Percentiles rank a stretch among this genome's conserved stretches.
phyloP scores from a whole-genome alignment of 2,329 filamentous ascomycete species.

The Colletotrichum eleusines region DNA sequence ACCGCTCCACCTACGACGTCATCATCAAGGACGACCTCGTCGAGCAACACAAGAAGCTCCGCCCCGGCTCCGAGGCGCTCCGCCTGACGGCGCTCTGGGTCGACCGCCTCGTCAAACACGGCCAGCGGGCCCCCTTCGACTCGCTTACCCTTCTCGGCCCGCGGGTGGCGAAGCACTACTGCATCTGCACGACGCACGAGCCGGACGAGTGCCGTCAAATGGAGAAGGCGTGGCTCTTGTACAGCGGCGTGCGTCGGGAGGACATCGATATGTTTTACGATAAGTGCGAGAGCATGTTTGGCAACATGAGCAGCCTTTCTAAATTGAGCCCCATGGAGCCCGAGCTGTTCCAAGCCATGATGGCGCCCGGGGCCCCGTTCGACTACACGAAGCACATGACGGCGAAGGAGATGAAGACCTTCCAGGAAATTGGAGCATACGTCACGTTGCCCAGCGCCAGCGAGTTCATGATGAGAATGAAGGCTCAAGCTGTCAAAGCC shows the following conservation, averaged over 20 bases:
- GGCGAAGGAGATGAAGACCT: slow-evolving; percentile 4
- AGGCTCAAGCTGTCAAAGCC: background rate
- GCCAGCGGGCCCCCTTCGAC: slow-evolving; percentile 11
- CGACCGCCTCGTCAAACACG: slow-evolving; percentile 18
- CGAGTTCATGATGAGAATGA: background rate
- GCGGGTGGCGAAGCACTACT: slow-evolving; percentile 22
- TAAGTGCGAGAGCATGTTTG: slow-evolving; percentile 5
- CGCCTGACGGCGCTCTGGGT: slow-evolving; percentile 23
- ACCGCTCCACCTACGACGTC: slow-evolving; percentile 4
- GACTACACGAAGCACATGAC: slow-evolving; percentile 12
- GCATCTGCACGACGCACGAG: background rate
- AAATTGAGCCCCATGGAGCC: background rate
- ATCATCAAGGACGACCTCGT: slow-evolving; percentile 12
- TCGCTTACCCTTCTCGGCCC: slow-evolving; percentile 3
- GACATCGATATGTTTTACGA: slow-evolving; percentile 5
- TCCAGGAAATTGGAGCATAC: background rate
- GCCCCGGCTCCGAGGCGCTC: slow-evolving; percentile 22
- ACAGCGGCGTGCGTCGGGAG: slow-evolving; percentile 1
- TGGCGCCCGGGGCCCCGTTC: background rate
- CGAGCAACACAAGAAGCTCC: slow-evolving; percentile 10
- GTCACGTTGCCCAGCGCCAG: background rate
- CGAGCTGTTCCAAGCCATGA: background rate
- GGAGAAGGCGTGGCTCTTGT: slow-evolving; percentile 9
- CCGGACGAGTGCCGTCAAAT: background rate
- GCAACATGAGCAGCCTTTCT: background rate